Conservation (phyloP, 1,284 basidiomycete species). For the Prillingera fragicola region DNA sequence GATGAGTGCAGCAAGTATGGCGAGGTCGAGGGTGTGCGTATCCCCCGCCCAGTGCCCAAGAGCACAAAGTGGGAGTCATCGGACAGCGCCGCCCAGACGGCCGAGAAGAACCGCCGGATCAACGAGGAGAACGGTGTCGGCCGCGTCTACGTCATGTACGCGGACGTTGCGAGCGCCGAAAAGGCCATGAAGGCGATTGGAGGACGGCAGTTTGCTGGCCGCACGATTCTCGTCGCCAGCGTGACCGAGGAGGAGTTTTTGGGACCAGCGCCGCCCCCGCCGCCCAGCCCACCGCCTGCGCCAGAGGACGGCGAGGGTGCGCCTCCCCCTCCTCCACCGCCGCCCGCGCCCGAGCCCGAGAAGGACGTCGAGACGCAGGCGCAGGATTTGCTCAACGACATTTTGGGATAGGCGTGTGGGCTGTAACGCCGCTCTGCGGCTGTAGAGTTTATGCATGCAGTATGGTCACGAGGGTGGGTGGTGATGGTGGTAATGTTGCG, state of each 20-base stretch:
- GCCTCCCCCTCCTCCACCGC: conserved; percentile 15
- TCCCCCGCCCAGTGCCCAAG: conserved; percentile 72
- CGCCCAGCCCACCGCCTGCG: conserved; percentile 25
- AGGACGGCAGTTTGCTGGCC: conserved; percentile 83
- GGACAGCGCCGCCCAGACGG: conserved; percentile 54
- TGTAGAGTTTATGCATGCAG: no score
- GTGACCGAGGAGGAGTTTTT: conserved; percentile 47
- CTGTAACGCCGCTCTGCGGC: neutral
- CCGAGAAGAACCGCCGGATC: conserved; percentile 53
- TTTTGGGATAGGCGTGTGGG: conserved; percentile 18
- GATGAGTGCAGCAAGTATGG: conserved; percentile 86
- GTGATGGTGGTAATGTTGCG: no score
- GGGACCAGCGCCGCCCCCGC: conserved; percentile 39
- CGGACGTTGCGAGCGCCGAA: conserved; percentile 57
- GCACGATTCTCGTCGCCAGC: conserved; percentile 62
- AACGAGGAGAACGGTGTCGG: conserved; percentile 89
- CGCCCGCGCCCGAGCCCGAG: conserved; percentile 23
- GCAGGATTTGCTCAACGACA: conserved; percentile 35
- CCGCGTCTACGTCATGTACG: conserved; percentile 85
- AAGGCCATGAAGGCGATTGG: conserved; percentile 76
- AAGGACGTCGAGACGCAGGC: conserved; percentile 35
- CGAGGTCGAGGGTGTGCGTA: conserved; percentile 72
- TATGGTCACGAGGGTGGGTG: no score
- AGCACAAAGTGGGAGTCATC: conserved; percentile 71
- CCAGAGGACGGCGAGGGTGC: conserved; percentile 14